phyloP scores from a whole-genome alignment of 257 asterid species.

The Striga asiatica region DNA sequence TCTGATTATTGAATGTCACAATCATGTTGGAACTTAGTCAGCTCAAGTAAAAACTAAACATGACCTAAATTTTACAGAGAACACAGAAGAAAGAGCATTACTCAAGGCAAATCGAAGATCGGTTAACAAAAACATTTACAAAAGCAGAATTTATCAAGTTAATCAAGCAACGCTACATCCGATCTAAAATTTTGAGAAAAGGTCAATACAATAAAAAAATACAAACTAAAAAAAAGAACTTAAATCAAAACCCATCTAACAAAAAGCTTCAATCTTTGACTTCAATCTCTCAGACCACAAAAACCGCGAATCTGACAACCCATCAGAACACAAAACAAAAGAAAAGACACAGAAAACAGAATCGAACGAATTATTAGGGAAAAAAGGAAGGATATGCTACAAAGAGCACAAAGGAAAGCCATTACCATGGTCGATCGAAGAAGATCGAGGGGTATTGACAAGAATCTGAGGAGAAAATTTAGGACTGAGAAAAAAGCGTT shows the following conservation, averaged over 20 bases:
- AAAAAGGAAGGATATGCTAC: neutral
- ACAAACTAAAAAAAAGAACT: neutral
- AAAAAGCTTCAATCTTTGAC: neutral
- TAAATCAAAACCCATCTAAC: slow-evolving; percentile 10
- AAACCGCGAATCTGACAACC: slow-evolving; percentile 2
- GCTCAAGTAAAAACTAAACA: too few species aligned
- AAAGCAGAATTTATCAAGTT: neutral
- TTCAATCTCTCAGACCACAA: neutral
- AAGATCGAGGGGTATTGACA: slow-evolving; percentile 18
- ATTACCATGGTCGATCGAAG: slow-evolving; percentile 31
- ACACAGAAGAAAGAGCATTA: neutral
- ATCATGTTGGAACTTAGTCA: too few species aligned
- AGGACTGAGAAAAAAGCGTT: slow-evolving; percentile 16
- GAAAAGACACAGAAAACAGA: neutral
- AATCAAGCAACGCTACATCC: slow-evolving; percentile 4
- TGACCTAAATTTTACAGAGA: neutral
- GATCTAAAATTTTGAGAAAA: slow-evolving; percentile 5
- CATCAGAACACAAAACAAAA: neutral
- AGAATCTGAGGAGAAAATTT: slow-evolving; percentile 11
- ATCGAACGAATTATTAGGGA: neutral
- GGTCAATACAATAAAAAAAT: neutral
- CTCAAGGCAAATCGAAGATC: slow-evolving; percentile 12
- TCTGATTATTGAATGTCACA: too few species aligned
- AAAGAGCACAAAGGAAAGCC: neutral
- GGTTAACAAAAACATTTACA: neutral